A percentile compares a stretch with the other conserved stretches of the same genome.
These are phyloP conservation scores for Lentinula lateritia DNA, from an alignment of 768 basidiomycete species.

Conservation along the genomic window DNA sequence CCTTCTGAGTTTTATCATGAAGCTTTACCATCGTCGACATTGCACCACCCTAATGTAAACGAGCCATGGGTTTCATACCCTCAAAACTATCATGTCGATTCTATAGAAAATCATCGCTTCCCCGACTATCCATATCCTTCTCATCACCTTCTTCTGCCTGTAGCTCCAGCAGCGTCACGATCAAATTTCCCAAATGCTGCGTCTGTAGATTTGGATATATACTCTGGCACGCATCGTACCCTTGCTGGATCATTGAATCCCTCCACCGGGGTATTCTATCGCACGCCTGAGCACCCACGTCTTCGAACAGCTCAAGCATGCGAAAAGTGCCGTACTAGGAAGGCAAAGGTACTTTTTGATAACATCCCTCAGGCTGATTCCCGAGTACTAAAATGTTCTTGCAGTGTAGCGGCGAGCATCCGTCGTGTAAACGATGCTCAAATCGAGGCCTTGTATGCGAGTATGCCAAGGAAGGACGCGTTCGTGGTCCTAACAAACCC, in stretches of 20 bases:
- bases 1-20: neutral
- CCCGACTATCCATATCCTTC: neutral
- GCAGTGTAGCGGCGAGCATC: conserved; percentile 70
- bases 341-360: conserved; percentile 56
- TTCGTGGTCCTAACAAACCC: conserved; percentile 33
- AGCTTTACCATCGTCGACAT: neutral
- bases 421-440: conserved; percentile 61
- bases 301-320: conserved; percentile 71
- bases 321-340: conserved; percentile 66
- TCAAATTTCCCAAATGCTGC: neutral
- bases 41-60: neutral
- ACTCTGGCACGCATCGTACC: conserved; percentile 10
- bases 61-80: neutral
- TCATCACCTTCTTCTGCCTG: neutral
- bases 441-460: conserved; percentile 54
- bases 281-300: conserved; percentile 56
- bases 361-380: no score
- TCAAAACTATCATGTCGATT: neutral
- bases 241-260: conserved; percentile 62
- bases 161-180: neutral
- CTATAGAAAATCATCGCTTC: neutral
- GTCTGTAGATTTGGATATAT: neutral
- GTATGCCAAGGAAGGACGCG: conserved; percentile 62
- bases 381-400: neutral
- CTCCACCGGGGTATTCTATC: conserved; percentile 60